These are phyloP conservation scores for Tilletia horrida DNA, from an alignment of 1,284 basidiomycete species.

Conservation along the genomic window DNA sequence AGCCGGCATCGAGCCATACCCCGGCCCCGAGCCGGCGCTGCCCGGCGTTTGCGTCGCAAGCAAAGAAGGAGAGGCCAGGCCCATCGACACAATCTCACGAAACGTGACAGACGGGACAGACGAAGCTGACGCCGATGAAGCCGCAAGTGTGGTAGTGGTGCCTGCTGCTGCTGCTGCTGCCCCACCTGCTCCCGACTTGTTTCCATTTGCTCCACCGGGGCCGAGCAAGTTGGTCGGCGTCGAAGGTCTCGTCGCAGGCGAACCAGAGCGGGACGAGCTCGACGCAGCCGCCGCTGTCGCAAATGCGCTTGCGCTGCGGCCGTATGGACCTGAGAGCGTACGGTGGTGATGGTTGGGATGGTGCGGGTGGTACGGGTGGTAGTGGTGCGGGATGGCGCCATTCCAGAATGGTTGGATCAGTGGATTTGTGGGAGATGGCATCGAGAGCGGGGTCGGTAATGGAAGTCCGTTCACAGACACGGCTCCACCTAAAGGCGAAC, in stretches of 20 bases:
- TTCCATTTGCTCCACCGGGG: conserved; percentile 6
- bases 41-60: conserved; percentile 23
- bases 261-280: conserved; percentile 1
- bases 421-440: conserved; percentile 25
- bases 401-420: conserved; percentile 16
- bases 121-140: too few species aligned
- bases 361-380: not conserved
- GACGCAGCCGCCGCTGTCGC: conserved; percentile 5
- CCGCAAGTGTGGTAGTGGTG: too few species aligned
- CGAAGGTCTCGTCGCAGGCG: conserved; percentile 10
- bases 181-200: not conserved
- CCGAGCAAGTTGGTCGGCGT: not conserved
- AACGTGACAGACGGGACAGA: too few species aligned
- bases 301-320: conserved; percentile 6
- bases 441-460: conserved; percentile 25
- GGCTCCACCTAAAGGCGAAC: conserved; percentile 4
- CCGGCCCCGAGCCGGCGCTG: conserved; percentile 29
- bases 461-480: conserved; percentile 17
- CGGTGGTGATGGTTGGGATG: not conserved
- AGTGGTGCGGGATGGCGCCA: not conserved
- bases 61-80: conserved; percentile 22
- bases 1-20: conserved; percentile 32
- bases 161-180: conserved; percentile 21
- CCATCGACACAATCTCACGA: too few species aligned
- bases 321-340: not conserved